Conservation (phyloP, 1,139 yeast genomes). For the Suhomyces maxii region DNA sequence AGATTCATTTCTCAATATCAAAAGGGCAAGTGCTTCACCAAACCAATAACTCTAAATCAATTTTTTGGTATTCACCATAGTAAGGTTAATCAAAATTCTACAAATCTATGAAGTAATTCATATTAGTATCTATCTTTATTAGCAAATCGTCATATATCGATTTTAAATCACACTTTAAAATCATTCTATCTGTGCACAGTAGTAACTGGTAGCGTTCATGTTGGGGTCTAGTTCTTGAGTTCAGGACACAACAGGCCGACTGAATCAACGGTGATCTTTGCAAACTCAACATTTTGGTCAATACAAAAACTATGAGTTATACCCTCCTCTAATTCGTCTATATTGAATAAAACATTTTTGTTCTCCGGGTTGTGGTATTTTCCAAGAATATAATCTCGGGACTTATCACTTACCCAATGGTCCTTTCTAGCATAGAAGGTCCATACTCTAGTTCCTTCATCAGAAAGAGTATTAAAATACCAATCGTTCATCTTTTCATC, state of each 20-base stretch:
- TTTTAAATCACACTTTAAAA: background rate
- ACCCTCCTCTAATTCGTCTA: slow-evolving; percentile 28
- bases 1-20: no score
- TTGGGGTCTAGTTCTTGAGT: background rate
- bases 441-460: slow-evolving; percentile 44
- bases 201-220: no score
- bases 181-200: no score
- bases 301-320: slow-evolving; percentile 61
- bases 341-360: slow-evolving; percentile 32
- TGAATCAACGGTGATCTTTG: slow-evolving; percentile 39
- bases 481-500: slow-evolving; percentile 46
- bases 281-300: slow-evolving; percentile 52
- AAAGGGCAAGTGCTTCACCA: no score
- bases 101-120: no score
- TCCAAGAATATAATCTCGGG: slow-evolving; percentile 42
- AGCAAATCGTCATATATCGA: no score
- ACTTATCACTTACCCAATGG: slow-evolving; percentile 58
- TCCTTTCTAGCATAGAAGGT: slow-evolving; percentile 55
- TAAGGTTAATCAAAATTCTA: no score
- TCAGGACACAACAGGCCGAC: slow-evolving; percentile 7
- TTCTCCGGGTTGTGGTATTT: slow-evolving; percentile 32
- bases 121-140: no score
- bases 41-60: no score
- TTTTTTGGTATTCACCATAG: no score
- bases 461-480: slow-evolving; percentile 42